Conservation (phyloP, 768 basidiomycete genomes). For the Lactifluus volemus region DNA sequence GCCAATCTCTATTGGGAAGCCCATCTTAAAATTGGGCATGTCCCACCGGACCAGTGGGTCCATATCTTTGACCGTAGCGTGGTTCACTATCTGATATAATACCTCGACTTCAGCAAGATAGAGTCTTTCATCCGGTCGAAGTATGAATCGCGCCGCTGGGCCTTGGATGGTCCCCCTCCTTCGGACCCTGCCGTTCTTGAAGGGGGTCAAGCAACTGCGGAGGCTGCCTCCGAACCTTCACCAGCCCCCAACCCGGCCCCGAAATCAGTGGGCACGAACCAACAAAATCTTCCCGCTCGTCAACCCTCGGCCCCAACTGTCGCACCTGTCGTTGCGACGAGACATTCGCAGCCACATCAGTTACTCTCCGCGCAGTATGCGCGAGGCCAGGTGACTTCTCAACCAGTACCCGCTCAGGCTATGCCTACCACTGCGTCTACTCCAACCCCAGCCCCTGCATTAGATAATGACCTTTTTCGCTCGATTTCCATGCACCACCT, state of each 20-base stretch:
- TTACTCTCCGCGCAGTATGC: conserved; percentile 36
- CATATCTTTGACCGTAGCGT: not conserved
- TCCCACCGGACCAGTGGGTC: conserved; percentile 90
- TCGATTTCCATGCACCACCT: conserved; percentile 73
- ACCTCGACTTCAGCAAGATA: conserved; percentile 66
- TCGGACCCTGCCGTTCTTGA: conserved; percentile 75
- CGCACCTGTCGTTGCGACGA: conserved; percentile 23
- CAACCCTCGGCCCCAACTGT: conserved; percentile 22
- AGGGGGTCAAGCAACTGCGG: conserved; percentile 25
- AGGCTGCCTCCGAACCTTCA: conserved; percentile 18
- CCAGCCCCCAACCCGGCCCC: conserved; percentile 14
- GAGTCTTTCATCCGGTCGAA: conserved; percentile 96
- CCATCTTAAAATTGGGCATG: conserved; percentile 83
- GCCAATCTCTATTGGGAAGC: conserved; percentile 98
- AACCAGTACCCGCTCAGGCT: not conserved
- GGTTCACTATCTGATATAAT: not conserved
- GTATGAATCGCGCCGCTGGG: conserved; percentile 92
- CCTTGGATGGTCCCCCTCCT: conserved; percentile 80
- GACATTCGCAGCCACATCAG: conserved; percentile 47
- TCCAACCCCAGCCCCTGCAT: conserved; percentile 26
- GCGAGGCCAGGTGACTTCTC: conserved; percentile 6
- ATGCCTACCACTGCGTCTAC: not conserved
- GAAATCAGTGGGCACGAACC: conserved; percentile 24
- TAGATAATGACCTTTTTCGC: conserved; percentile 68
- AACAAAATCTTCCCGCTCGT: conserved; percentile 25